A percentile compares a stretch with the other conserved stretches of the same genome.
Conservation (phyloP, 73 alveolate species). For the Paramecium sonneborni region DNA sequence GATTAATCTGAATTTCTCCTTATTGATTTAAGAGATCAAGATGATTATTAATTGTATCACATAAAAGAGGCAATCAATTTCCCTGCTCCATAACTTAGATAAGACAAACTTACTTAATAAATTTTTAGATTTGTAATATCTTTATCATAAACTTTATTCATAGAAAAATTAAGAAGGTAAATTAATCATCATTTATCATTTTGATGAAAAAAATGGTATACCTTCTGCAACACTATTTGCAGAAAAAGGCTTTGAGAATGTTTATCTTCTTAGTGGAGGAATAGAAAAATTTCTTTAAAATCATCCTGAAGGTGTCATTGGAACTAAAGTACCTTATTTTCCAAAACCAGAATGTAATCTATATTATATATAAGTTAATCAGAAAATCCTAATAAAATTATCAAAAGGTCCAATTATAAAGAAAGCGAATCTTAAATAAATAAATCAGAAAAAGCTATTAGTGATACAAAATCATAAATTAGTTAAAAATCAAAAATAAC, state of each 20-base stretch:
- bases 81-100: slow-evolving; percentile 86
- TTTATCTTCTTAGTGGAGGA: slow-evolving; percentile 86
- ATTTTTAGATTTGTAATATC: slow-evolving; percentile 73
- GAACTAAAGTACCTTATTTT: slow-evolving; percentile 43
- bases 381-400: not conserved
- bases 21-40: slow-evolving; percentile 86
- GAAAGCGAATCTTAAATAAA: not conserved
- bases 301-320: slow-evolving; percentile 73
- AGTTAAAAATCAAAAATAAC: not conserved
- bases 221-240: slow-evolving; percentile 72
- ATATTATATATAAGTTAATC: not conserved
- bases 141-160: not conserved
- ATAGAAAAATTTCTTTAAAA: slow-evolving; percentile 72
- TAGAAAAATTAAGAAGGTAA: slow-evolving; percentile 84
- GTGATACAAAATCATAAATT: not conserved
- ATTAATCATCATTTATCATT: slow-evolving; percentile 79
- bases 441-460: not conserved
- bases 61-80: slow-evolving; percentile 76
- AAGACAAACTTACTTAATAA: slow-evolving; percentile 85
- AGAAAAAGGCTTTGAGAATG: slow-evolving; percentile 90
- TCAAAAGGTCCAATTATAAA: not conserved
- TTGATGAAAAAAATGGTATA: slow-evolving; percentile 85
- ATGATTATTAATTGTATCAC: slow-evolving; percentile 76
- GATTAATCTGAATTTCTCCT: slow-evolving; percentile 78
- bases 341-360: not conserved